A percentile compares a stretch with the other conserved stretches of the same genome.
These are phyloP conservation scores for Apodospora peruviana DNA, from an alignment of 495 filamentous ascomycete species.

Conservation along the genomic window DNA sequence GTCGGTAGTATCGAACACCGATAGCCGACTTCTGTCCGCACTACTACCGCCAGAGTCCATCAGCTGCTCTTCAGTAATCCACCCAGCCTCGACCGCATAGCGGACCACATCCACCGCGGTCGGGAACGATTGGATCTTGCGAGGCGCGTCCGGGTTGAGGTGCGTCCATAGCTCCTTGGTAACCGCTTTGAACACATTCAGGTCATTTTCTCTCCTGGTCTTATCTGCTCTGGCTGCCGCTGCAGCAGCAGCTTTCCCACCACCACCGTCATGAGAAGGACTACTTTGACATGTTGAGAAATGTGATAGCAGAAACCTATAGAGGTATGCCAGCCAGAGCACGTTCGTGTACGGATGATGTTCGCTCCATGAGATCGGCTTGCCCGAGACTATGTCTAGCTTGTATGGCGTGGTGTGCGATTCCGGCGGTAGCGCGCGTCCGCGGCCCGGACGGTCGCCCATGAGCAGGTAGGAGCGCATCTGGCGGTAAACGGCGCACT, in stretches of 20 bases:
- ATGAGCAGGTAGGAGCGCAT: slow-evolving; percentile 46
- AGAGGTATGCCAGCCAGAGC: slow-evolving; percentile 48
- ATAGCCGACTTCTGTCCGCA: slow-evolving; percentile 11
- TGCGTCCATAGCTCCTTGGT: slow-evolving; percentile 39
- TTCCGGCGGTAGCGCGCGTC: slow-evolving; percentile 20
- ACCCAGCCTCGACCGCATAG: slow-evolving; percentile 40
- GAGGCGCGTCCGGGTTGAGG: slow-evolving; percentile 35
- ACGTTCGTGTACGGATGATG: slow-evolving; percentile 49
- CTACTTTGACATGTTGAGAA: slow-evolving; percentile 19
- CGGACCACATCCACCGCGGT: slow-evolving; percentile 38
- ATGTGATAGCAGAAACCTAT: slow-evolving; percentile 32
- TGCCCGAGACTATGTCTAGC: slow-evolving; percentile 16
- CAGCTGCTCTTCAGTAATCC: slow-evolving; percentile 40
- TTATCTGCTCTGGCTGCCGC: neutral
- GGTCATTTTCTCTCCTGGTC: slow-evolving; percentile 14
- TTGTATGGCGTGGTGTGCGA: slow-evolving; percentile 33
- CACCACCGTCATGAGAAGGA: neutral
- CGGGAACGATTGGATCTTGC: slow-evolving; percentile 30
- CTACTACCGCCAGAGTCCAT: slow-evolving; percentile 21
- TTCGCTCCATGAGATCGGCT: slow-evolving; percentile 32
- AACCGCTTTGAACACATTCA: slow-evolving; percentile 26
- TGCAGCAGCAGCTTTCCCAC: neutral
- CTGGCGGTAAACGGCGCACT: slow-evolving; percentile 43
- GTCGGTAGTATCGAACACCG: too few relatives aligned
- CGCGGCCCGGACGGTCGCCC: slow-evolving; percentile 18